These are phyloP conservation scores for Pythium myriotylum DNA, from an alignment of 352 stramenopile genomes.

Conservation along the genomic window DNA sequence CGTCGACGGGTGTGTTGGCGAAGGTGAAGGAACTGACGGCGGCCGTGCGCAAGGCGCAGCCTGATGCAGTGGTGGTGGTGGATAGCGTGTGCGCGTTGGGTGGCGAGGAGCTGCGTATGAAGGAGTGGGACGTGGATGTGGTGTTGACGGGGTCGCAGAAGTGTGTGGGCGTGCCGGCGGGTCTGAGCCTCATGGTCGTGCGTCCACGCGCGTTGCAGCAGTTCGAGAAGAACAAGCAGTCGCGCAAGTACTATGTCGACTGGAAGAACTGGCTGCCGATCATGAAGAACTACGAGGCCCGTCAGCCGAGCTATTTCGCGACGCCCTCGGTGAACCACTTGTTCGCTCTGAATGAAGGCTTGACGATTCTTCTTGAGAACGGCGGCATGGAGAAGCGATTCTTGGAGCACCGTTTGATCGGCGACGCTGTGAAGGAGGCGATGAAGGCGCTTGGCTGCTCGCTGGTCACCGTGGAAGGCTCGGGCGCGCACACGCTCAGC, in stretches of 20 bases:
- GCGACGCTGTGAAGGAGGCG: constrained; percentile 64
- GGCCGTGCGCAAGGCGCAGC: constrained; percentile 57
- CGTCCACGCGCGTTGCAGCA: constrained; percentile 65
- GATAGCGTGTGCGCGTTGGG: constrained; percentile 73
- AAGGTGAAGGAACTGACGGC: constrained; percentile 62
- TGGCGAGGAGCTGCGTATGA: constrained; percentile 79
- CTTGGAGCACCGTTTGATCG: constrained; percentile 60
- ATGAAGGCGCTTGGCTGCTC: constrained; percentile 64
- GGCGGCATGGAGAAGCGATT: constrained; percentile 82
- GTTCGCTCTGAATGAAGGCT: constrained; percentile 65
- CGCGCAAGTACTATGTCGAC: constrained; percentile 72
- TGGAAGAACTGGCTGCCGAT: constrained; percentile 83
- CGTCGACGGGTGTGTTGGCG: constrained; percentile 69
- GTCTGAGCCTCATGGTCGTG: constrained; percentile 66
- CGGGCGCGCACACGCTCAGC: constrained; percentile 68
- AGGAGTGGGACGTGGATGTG: constrained; percentile 78
- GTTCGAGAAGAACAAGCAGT: constrained; percentile 61
- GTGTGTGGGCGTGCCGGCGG: constrained; percentile 71
- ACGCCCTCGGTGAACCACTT: constrained; percentile 82
- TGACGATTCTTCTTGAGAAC: constrained; percentile 48
- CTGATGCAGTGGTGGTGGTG: constrained; percentile 64
- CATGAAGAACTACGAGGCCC: constrained; percentile 86
- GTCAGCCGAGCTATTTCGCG: constrained; percentile 75
- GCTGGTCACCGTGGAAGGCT: constrained; percentile 55
- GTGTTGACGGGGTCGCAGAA: constrained; percentile 83